Evolutionary conservation across 2,329 filamentous ascomycete genomes (phyloP), one percentile per base, ranked within the genome.

Genomic region (Verticillium nubilum): DNA sequence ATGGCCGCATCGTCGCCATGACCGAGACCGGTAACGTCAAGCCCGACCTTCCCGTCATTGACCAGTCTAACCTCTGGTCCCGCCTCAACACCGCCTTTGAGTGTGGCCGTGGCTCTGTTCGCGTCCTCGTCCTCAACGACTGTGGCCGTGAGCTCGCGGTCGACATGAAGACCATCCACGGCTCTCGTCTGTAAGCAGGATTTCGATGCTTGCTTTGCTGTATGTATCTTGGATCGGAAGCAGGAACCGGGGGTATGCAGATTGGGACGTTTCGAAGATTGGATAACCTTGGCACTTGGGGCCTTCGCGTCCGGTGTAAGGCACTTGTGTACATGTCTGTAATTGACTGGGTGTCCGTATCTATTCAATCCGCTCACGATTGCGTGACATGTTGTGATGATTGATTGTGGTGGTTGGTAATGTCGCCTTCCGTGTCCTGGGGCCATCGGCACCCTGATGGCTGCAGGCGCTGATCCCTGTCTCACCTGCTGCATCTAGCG

Each of bases 21-120:
- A 99, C 95, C 74, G 95, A 99, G 89, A 91, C 89, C 66, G 93
- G 95, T 70, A 94, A 99, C 75, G 92, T 99, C 84, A 98, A 98
- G 90, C 93, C 97, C 81, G 87, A 86, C 70, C 85, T 99, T 61
- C 86, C 91, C 61, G 92, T 99, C 77, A 89, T 97, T 76, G 92
- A 97, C 82, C 95, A 99, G 86, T 95, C 91, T 77, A 87, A 87
- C 78, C 88, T 99, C 68, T 91, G 89, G 83, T 76, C 80, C 67
- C 91, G 93, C 70, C 89, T 99, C 67, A 80, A 85, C 70, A 86
- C 89, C 67, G 86, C 92, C 67, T 99, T 97, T 78, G 88, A 91
- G 79, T 89, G 91, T 68, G 95, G 95, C 75, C 91, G 93, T 75
- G 95, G 95, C 77, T 92, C 88, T 74, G 90, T 99, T 73, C 91